Conservation (phyloP, 768 basidiomycete species). For the Pulveroboletus sp. region DNA sequence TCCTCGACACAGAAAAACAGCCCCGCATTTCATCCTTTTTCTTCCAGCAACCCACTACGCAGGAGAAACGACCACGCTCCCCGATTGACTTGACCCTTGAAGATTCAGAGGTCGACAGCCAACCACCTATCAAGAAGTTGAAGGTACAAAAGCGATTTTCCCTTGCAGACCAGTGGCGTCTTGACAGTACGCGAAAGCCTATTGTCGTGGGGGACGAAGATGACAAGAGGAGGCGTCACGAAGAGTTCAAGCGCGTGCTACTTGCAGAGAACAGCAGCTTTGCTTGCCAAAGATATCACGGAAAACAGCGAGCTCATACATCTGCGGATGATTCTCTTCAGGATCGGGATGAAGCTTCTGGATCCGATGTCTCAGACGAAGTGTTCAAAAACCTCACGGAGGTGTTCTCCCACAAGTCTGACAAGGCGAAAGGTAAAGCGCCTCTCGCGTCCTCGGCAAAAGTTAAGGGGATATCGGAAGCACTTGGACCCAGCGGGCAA, state of each 20-base stretch:
- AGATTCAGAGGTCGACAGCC: conserved; percentile 27
- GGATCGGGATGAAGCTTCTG: conserved; percentile 24
- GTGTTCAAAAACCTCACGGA: conserved; percentile 45
- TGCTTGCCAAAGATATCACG: conserved; percentile 13
- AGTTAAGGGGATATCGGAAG: conserved; percentile 36
- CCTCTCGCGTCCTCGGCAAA: conserved; percentile 23
- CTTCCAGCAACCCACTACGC: conserved; percentile 12
- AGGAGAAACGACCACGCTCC: conserved; percentile 28
- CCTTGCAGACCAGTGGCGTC: conserved; percentile 42
- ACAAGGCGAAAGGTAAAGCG: conserved; percentile 36
- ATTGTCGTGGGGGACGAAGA: conserved; percentile 30
- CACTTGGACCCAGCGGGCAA: conserved; percentile 62
- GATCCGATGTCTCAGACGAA: conserved; percentile 41
- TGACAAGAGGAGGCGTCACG: conserved; percentile 40
- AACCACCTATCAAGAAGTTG: conserved; percentile 28
- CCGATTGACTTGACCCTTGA: conserved; percentile 54
- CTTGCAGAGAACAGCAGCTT: conserved; percentile 43
- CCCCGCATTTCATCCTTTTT: conserved; percentile 43
- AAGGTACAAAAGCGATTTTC: conserved; percentile 20
- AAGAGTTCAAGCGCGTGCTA: conserved; percentile 52
- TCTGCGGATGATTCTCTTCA: conserved; percentile 21
- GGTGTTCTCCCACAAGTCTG: conserved; percentile 39
- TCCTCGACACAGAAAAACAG: conserved; percentile 24
- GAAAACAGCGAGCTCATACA: conserved; percentile 12
- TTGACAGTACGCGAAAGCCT: conserved; percentile 26